Evolutionary conservation across 208 protist genomes (phyloP).

Genomic region (Acanthamoeba royreba): DNA sequence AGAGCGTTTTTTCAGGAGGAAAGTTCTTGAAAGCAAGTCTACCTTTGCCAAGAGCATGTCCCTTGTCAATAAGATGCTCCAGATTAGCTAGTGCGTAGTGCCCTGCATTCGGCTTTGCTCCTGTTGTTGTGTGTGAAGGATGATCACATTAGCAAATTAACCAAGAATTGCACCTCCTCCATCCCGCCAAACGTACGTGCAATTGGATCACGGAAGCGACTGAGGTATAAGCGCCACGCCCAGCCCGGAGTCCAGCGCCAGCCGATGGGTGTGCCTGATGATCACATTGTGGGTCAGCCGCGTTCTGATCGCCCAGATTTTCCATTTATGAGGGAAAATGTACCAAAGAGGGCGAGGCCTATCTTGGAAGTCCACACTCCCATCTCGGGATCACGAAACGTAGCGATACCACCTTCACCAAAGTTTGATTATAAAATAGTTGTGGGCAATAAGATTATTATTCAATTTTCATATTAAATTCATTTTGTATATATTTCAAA

Average conservation of each 20-base stretch:
- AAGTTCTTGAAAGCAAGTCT: background rate
- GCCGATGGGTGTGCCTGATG: slow-evolving; percentile 3
- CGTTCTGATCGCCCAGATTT: background rate
- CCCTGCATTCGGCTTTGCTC: background rate
- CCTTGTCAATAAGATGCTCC: background rate
- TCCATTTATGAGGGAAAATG: background rate
- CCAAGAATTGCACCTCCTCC: too few species aligned
- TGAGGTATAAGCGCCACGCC: slow-evolving; percentile 37
- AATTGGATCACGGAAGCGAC: slow-evolving; percentile 24
- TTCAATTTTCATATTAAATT: too few species aligned
- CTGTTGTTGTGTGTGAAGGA: background rate
- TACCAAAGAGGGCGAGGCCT: slow-evolving; percentile 18
- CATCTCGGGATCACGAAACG: slow-evolving; percentile 21
- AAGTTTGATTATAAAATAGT: too few species aligned
- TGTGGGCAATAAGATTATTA: too few species aligned
- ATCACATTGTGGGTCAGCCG: background rate
- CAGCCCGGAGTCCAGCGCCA: background rate
- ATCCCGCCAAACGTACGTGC: background rate
- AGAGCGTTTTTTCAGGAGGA: background rate
- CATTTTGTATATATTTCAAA: too few species aligned
- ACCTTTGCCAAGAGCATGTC: background rate
- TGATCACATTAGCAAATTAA: too few species aligned
- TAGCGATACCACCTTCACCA: background rate
- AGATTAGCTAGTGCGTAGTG: background rate
- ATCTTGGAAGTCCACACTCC: slow-evolving; percentile 35